phyloP scores from a whole-genome alignment of 805 yeast genomes.

The Pichia kluyveri region DNA sequence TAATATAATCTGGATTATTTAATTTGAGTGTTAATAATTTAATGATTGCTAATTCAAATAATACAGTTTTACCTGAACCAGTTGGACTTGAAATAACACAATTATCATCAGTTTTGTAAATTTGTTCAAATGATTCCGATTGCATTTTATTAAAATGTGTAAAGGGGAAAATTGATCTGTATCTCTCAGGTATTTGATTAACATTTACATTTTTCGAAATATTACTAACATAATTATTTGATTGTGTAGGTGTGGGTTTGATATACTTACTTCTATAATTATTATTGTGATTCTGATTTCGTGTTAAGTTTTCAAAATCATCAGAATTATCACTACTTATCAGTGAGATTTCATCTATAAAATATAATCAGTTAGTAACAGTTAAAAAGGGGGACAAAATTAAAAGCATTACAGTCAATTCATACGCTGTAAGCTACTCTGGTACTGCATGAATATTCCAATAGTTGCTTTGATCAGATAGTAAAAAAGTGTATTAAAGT shows the following conservation, averaged over 20 bases:
- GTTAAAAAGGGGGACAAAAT: too few relatives aligned
- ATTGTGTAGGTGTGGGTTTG: neutral
- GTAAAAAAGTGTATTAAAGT: too few relatives aligned
- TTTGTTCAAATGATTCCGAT: constrained; percentile 80
- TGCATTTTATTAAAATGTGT: constrained; percentile 69
- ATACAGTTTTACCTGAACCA: constrained; percentile 95
- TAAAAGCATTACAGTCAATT: too few relatives aligned
- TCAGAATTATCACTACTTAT: neutral
- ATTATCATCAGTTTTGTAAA: constrained; percentile 83
- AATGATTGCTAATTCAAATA: constrained; percentile 69
- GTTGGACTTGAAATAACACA: constrained; percentile 96
- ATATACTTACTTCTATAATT: neutral
- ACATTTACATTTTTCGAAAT: neutral
- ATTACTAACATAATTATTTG: neutral
- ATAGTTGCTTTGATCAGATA: too few relatives aligned
- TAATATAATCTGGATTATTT: constrained; percentile 47
- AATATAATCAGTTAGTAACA: too few relatives aligned
- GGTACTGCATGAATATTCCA: neutral
- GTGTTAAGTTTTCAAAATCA: too few relatives aligned
- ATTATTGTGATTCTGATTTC: too few relatives aligned
- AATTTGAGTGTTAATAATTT: constrained; percentile 29
- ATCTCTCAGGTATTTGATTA: constrained; percentile 28
- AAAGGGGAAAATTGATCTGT: constrained; percentile 24
- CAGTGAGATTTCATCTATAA: too few relatives aligned
- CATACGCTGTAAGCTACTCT: neutral